Conservation (phyloP, 192 early-diverging fungal genomes). For the Coemansia umbellata region DNA sequence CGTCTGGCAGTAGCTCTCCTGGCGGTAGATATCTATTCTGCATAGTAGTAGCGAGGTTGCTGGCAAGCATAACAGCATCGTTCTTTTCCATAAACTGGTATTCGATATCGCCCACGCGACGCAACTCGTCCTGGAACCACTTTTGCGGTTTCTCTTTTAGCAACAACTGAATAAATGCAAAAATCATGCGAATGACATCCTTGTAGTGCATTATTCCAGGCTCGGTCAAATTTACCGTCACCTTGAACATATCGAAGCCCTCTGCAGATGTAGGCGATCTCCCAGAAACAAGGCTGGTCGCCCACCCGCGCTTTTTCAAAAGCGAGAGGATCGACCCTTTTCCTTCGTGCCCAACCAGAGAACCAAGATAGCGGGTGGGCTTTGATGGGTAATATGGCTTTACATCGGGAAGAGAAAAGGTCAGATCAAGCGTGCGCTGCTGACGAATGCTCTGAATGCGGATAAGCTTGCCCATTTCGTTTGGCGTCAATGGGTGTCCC, state of each 20-base stretch:
- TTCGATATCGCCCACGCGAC: constrained; percentile 41
- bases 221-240: constrained; percentile 80
- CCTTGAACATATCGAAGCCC: constrained; percentile 66
- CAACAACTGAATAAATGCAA: constrained; percentile 88
- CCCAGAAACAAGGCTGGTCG: constrained; percentile 68
- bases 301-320: constrained; percentile 91
- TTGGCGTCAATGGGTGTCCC: constrained; percentile 68
- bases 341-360: constrained; percentile 91
- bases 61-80: constrained; percentile 61
- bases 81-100: constrained; percentile 79
- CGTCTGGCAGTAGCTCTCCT: constrained; percentile 63
- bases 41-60: constrained; percentile 69
- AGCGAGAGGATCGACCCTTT: constrained; percentile 80
- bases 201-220: constrained; percentile 72
- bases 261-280: constrained; percentile 60
- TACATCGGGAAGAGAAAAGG: constrained; percentile 84
- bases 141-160: constrained; percentile 63
- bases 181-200: constrained; percentile 76
- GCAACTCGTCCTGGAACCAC: constrained; percentile 81
- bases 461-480: constrained; percentile 70
- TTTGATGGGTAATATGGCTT: constrained; percentile 54
- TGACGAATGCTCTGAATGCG: constrained; percentile 78
- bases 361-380: constrained; percentile 75
- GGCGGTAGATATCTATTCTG: constrained; percentile 69
- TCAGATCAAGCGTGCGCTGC: constrained; percentile 70